These are phyloP conservation scores for Lignosus rhinocerotis DNA, from an alignment of 1,284 basidiomycete species.

Conservation along the genomic window DNA sequence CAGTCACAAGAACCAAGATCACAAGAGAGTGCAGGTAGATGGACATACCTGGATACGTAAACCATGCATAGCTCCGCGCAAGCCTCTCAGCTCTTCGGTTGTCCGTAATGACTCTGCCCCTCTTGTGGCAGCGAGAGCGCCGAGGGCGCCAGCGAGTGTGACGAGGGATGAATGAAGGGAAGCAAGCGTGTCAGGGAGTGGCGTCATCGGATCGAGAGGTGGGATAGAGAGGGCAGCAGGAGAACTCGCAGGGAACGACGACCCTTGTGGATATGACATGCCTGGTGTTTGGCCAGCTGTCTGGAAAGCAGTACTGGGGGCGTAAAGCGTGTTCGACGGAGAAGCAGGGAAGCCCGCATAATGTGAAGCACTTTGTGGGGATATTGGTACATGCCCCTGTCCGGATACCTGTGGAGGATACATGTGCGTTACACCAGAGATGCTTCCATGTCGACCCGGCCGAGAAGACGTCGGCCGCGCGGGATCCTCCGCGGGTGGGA, in stretches of 20 bases:
- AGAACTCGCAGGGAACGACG: constrained; percentile 18
- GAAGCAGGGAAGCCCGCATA: constrained; percentile 2
- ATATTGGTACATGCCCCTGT: constrained; percentile 5
- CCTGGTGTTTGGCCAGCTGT: constrained; percentile 5
- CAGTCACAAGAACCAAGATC: neutral
- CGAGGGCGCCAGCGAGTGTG: constrained; percentile 49
- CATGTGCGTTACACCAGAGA: constrained; percentile 1
- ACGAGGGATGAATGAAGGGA: constrained; percentile 63
- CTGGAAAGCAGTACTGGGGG: constrained; percentile 7
- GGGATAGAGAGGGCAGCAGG: constrained; percentile 44
- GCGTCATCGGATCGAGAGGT: constrained; percentile 59
- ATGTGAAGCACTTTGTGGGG: constrained; percentile 2
- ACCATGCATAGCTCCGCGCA: constrained; percentile 75
- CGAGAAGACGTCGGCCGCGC: constrained; percentile 11
- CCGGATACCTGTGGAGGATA: neutral
- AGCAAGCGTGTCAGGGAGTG: constrained; percentile 58
- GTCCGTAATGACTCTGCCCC: constrained; percentile 66
- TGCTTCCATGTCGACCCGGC: constrained; percentile 10
- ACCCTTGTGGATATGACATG: constrained; percentile 20
- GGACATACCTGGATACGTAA: constrained; percentile 74
- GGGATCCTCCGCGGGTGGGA: constrained; percentile 37
- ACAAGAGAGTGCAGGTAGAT: neutral
- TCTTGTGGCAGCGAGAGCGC: constrained; percentile 27
- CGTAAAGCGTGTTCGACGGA: constrained; percentile 7
- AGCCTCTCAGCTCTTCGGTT: constrained; percentile 73